Evolutionary conservation across 805 yeast genomes (phyloP).

Genomic region (Cyberlindnera saturnus): DNA sequence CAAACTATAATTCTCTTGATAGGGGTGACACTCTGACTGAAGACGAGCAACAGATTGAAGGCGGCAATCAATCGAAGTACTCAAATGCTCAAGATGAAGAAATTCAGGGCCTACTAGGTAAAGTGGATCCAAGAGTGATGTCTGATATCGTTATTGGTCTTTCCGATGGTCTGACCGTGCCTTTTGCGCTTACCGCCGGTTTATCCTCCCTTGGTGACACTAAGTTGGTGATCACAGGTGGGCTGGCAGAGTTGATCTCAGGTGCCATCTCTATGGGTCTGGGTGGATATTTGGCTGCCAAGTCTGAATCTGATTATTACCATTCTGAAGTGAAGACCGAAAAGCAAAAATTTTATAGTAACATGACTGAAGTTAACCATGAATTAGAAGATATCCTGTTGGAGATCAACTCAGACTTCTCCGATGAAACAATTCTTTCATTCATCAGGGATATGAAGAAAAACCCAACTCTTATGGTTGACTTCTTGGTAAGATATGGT

Average conservation of each 20-base stretch:
- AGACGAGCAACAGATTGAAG: not conserved
- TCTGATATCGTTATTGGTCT: conserved; percentile 90
- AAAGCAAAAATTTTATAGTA: conserved; percentile 59
- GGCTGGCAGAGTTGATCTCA: conserved; percentile 92
- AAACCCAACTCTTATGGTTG: conserved; percentile 73
- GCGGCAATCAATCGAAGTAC: conserved; percentile 1
- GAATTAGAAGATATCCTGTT: conserved; percentile 76
- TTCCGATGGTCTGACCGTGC: conserved; percentile 94
- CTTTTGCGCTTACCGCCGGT: conserved; percentile 98
- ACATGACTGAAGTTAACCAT: conserved; percentile 59
- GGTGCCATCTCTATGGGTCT: conserved; percentile 98
- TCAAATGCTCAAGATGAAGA: conserved; percentile 4
- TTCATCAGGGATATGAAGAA: conserved; percentile 76
- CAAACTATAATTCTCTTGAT: conserved; percentile 13
- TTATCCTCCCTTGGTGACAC: conserved; percentile 86
- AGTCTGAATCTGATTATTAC: conserved; percentile 76
- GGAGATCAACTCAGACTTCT: conserved; percentile 52
- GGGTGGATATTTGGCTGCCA: conserved; percentile 95
- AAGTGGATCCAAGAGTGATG: conserved; percentile 86
- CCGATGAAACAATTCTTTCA: conserved; percentile 65
- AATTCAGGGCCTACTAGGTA: conserved; percentile 35
- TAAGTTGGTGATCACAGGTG: conserved; percentile 92
- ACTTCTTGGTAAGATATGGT: conserved; percentile 81
- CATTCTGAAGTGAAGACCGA: conserved; percentile 66
- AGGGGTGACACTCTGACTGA: conserved; percentile 9